phyloP scores from a whole-genome alignment of 2,329 filamentous ascomycete genomes.

The Leptographium lundbergii region DNA sequence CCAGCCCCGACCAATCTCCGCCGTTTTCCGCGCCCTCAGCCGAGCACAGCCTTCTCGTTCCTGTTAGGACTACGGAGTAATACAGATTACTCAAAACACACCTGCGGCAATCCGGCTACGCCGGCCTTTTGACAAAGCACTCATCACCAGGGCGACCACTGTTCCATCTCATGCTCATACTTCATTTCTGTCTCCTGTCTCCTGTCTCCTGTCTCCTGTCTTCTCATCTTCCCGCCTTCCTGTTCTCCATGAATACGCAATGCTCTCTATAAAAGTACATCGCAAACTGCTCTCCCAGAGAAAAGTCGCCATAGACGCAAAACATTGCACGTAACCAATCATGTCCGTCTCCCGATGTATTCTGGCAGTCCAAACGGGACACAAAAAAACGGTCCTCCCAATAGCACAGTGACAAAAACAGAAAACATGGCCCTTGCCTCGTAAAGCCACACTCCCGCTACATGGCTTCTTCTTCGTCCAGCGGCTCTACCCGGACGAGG shows the following conservation, averaged over 20 bases:
- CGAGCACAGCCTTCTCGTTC: neutral
- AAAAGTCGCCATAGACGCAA: neutral
- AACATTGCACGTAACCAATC: neutral
- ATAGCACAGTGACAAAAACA: neutral
- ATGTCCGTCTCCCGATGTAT: neutral
- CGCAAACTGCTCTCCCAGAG: neutral
- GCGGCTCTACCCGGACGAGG: slow-evolving; percentile 76
- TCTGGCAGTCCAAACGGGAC: neutral
- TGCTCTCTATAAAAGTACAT: neutral
- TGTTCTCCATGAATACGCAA: neutral
- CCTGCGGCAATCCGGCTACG: no score
- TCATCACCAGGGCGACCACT: no score
- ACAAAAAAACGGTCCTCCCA: neutral
- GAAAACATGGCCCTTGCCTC: neutral
- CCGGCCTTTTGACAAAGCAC: no score
- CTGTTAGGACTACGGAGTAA: no score
- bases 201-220: neutral
- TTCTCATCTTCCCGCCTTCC: no score
- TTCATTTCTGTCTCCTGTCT: neutral
- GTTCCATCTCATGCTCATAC: no score
- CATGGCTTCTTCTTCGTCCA: slow-evolving; percentile 55
- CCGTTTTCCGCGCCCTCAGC: slow-evolving; percentile 9
- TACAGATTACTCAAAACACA: no score
- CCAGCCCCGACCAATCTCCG: slow-evolving; percentile 11
- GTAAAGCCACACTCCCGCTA: neutral